Conservation (phyloP, 2,329 filamentous ascomycete species). For the Apiospora arundinis region DNA sequence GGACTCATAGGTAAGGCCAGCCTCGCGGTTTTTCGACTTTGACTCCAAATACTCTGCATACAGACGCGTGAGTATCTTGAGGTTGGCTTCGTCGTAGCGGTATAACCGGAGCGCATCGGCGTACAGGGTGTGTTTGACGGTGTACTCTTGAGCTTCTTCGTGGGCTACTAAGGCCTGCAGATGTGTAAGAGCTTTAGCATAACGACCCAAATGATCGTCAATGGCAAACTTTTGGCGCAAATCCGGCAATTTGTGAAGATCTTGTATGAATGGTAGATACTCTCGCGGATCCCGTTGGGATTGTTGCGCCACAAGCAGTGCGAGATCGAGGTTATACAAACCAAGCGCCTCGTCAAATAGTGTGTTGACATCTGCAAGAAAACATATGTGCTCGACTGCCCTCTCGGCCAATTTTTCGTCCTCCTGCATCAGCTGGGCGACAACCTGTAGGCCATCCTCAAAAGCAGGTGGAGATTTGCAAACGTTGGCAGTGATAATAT, state of each 20-base stretch:
- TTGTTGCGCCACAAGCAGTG: conserved; percentile 90
- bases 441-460: conserved; percentile 80
- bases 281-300: conserved; percentile 95
- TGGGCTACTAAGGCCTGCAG: conserved; percentile 77
- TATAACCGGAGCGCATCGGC: conserved; percentile 78
- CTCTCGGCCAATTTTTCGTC: conserved; percentile 78
- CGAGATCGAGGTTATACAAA: conserved; percentile 88
- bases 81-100: conserved; percentile 76
- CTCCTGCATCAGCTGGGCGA: conserved; percentile 75
- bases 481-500: conserved; percentile 91
- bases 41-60: conserved; percentile 81
- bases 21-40: conserved; percentile 81
- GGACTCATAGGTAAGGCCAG: conserved; percentile 89
- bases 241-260: conserved; percentile 75
- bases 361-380: conserved; percentile 90
- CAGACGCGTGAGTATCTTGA: conserved; percentile 72
- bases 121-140: conserved; percentile 81
- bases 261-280: conserved; percentile 93
- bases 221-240: conserved; percentile 81
- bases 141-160: conserved; percentile 79
- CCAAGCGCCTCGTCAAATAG: conserved; percentile 91
- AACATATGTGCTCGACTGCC: conserved; percentile 96
- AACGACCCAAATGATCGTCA: conserved; percentile 83
- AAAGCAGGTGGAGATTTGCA: conserved; percentile 92
- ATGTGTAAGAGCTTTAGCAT: conserved; percentile 77